Conservation (phyloP, 768 basidiomycete species). For the Russula sp. region DNA sequence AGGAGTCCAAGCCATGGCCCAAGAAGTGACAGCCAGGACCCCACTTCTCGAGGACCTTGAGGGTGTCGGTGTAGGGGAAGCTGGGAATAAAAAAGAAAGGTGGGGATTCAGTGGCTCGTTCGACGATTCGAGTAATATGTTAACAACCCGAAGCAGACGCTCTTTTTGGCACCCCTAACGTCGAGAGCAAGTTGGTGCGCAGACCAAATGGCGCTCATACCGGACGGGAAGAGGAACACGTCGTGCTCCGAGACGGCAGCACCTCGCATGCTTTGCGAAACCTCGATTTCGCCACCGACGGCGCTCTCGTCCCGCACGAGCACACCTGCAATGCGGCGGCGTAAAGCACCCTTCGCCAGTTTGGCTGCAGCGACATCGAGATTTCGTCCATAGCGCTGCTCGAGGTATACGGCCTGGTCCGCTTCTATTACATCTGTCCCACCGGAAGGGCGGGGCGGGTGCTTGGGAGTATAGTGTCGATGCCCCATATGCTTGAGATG, state of each 20-base stretch:
- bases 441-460: neutral
- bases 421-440: constrained; percentile 35
- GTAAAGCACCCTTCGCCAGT: constrained; percentile 80
- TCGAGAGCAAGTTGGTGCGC: constrained; percentile 68
- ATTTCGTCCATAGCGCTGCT: constrained; percentile 93
- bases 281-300: constrained; percentile 40
- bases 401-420: constrained; percentile 73
- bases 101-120: neutral
- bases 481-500: constrained; percentile 33
- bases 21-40: constrained; percentile 90
- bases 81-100: constrained; percentile 35
- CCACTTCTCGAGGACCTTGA: constrained; percentile 94
- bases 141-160: constrained; percentile 88
- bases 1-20: constrained; percentile 69
- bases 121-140: neutral
- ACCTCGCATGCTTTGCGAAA: constrained; percentile 60
- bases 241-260: constrained; percentile 77
- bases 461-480: constrained; percentile 51
- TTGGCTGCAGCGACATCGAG: constrained; percentile 64
- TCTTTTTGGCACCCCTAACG: constrained; percentile 59
- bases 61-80: constrained; percentile 92
- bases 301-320: constrained; percentile 54
- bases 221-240: constrained; percentile 80
- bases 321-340: constrained; percentile 86
- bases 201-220: constrained; percentile 94